Evolutionary conservation across 192 early-diverging fungal species (phyloP).

Genomic region (Tieghemiomyces parasiticus): DNA sequence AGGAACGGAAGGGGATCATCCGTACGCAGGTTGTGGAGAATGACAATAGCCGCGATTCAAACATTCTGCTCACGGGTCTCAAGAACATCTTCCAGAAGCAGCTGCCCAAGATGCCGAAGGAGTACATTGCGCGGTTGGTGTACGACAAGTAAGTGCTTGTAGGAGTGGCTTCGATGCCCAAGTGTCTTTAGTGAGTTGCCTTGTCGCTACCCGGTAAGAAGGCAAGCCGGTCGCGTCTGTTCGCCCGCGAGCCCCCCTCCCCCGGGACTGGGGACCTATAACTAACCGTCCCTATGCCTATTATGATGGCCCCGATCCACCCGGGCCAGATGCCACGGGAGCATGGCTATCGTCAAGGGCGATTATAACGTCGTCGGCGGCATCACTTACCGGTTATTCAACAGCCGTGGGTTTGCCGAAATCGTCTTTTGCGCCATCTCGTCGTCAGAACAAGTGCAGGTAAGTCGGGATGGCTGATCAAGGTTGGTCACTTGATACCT

Average conservation of each 20-base stretch:
- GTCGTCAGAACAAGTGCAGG: constrained; percentile 81
- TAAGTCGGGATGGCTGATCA: too few relatives aligned
- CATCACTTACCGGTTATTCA: constrained; percentile 89
- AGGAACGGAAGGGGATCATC: constrained; percentile 49
- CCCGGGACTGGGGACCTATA: too few relatives aligned
- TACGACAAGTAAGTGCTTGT: constrained; percentile 55
- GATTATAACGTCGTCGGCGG: constrained; percentile 71
- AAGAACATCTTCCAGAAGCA: constrained; percentile 96
- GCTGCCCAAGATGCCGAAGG: constrained; percentile 96
- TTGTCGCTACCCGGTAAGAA: too few relatives aligned
- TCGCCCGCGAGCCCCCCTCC: too few relatives aligned
- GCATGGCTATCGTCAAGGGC: constrained; percentile 54
- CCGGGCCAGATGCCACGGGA: constrained; percentile 67
- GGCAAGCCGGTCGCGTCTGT: too few relatives aligned
- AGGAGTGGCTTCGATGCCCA: too few relatives aligned
- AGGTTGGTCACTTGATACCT: neutral
- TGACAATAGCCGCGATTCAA: constrained; percentile 59
- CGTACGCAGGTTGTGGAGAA: constrained; percentile 66
- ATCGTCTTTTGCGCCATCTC: constrained; percentile 98
- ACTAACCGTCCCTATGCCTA: too few relatives aligned
- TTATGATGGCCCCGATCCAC: too few relatives aligned
- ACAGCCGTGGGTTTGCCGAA: constrained; percentile 79
- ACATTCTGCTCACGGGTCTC: constrained; percentile 82
- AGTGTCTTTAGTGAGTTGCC: neutral
- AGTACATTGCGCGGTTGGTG: constrained; percentile 93